Base-by-base conservation (phyloP, 345 rosid genomes). In the Sonneratia caseolaris region DNA sequence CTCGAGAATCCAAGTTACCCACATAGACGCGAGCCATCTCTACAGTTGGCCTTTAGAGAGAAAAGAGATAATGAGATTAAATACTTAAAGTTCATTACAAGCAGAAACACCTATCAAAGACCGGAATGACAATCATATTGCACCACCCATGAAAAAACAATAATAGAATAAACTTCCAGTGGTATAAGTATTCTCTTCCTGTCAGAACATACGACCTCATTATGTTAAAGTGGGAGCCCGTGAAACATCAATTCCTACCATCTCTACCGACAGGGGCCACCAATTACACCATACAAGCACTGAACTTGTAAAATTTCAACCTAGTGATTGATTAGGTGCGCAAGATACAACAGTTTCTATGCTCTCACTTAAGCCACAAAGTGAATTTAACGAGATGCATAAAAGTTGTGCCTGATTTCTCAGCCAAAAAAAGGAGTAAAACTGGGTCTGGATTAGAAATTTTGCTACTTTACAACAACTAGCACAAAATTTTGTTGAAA, bases 1-100 rank as follows among this genome's bases (percentile, higher is more conserved):
- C 66, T 12, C 66, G 66, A 62, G 66, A 62, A 62, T 62, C 66
- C 66, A 62, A 27, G 66, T 62, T 62, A 62, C 66, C 66, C 38
- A 62, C 66, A 35, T 62, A 62, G 1, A 62, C 66, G 19, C 66
- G 66, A 62, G 66, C 66, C 66, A 62, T 62, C 37, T 7, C 66
- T 62, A 18, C 66, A 62, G 10, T 35, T 1, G 27, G 66, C 37
- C 66, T 35, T 7, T 11, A 2, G 1, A 14, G 6, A 12, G 9
- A 32, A 62, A 62, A 62, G 4, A 2, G 3, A 8, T 57, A 7
- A 5, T n/a, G 32, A 57, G 21, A 8, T 57, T 9, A 57, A 4
- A 53, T 19, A 53, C 5, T 53, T 53, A 1, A 7, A 53, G 5
- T 3, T 53, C 57, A 53, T 16, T 47, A 53, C 22, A 53, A 53